Conservation (phyloP, 139 green algal genomes). For the Haematococcus sp. region DNA sequence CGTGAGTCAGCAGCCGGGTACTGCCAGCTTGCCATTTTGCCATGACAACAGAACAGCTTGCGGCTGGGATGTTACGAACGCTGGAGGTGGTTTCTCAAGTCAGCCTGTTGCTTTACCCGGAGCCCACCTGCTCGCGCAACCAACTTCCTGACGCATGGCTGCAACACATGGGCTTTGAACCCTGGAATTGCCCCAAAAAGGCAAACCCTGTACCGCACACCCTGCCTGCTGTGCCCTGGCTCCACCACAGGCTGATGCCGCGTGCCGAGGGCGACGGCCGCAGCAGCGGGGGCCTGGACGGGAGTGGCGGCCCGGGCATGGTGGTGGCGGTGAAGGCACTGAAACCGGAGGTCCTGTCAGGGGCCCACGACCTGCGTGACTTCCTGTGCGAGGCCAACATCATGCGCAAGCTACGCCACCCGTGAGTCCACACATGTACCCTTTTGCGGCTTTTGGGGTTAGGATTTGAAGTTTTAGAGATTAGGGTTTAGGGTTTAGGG, state of each 20-base stretch:
- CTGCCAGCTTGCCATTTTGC: not conserved
- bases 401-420: constrained; percentile 65
- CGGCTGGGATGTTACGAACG: too few species aligned
- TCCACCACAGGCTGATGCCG: not conserved
- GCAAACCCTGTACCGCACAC: too few species aligned
- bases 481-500: not conserved
- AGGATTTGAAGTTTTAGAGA: not conserved
- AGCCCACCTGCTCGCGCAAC: too few species aligned
- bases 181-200: too few species aligned
- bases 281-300: too few species aligned
- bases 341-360: constrained; percentile 59
- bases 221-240: not conserved
- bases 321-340: constrained; percentile 64
- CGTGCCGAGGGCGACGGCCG: not conserved
- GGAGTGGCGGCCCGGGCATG: not conserved
- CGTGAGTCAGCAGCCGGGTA: not conserved
- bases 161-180: too few species aligned
- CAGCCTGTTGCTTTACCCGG: too few species aligned
- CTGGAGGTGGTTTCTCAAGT: too few species aligned
- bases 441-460: not conserved
- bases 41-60: not conserved
- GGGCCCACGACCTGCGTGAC: constrained; percentile 55
- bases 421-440: constrained; percentile 21
- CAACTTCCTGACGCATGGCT: too few species aligned
- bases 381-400: constrained; percentile 68